Base-by-base conservation (phyloP, 305 asterid species). In the Striga hermonthica region DNA sequence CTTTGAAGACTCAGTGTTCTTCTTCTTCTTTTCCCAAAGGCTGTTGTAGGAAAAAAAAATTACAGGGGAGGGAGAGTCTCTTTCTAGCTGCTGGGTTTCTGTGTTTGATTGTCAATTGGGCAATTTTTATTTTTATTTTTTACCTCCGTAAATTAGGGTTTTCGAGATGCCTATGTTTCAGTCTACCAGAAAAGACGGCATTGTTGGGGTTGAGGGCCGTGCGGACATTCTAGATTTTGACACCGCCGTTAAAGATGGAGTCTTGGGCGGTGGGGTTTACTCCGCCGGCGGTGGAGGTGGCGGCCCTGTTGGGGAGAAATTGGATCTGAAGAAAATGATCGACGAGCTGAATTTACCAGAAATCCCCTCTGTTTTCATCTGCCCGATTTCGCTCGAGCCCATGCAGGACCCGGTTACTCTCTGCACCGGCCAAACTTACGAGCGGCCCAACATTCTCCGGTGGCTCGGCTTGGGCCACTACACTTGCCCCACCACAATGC, bases 351-450 rank as follows among this genome's bases (percentile, higher is more conserved):
- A 80, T 64, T 68, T 77, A 12, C 6, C 72, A n/a, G 84, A 84
- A 60, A 72, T 84, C 13, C 88, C 91, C 39, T 66, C 79, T 0
- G 91, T 84, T 8, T 84, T 84, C 55, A 82, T 84, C 50, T 84
- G 91, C 78, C 91, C 91, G 8, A 84, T 84, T 54, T 84, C 91
- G 3, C 84, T 84, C 12, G 91, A 84, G 14, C 84, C 91, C 22
- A 84, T 84, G 91, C 86, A 80, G 57, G 91, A 84, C 52, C 91
- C 88, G 13, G 91, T 82, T 6, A 84, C 88, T 2, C 88, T 84
- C 8, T 84, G 88, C 78, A 84, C 88, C 0, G 86, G 91, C 31
- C 91, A 84, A 77, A 84, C 88, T 53, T 84, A 84, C 50, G 91
- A 84, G 72, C 75, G 79, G 65, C 64, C 81, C 70, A 84, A 84